Evolutionary conservation across 345 rosid genomes (phyloP), one percentile per base, ranked within the genome.

Genomic region (Eutrema japonicum): DNA sequence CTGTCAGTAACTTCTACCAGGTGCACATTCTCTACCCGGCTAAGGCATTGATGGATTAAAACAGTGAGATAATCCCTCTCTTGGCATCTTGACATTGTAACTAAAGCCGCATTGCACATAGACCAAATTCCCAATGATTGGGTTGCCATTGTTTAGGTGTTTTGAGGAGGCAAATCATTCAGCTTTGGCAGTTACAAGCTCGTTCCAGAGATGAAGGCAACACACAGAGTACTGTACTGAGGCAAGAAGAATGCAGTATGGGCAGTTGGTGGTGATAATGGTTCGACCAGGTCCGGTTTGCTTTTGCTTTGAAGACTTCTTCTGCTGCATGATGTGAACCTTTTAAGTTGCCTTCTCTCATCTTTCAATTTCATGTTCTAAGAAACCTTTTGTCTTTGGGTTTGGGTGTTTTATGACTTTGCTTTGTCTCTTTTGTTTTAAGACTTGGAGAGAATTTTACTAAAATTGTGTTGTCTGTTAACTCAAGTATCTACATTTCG

Each of bases 1-100:
- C 78, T 95, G 99, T 84, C 93, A 75, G 81, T 92, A 83, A 83
- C 47, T 67, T 67, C 10, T 46, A 55, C 71, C 18, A 40, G 49
- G 56, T 73, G 57, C 33, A 47, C 35, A 27, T 54, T 64, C 77
- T 64, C 65, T 41, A 64, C 52, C 36, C 3, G 51, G 60, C 75
- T 46, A 33, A 52, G 37, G 36, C 63, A 52, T 35, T 71, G 62
- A 41, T 61, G 60, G 18, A 18, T 4, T 33, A 16, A 50, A 72
- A 36, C 68, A 40, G 72, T 66, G 30, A 74, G 78, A 38, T 36
- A 40, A 56, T 27, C 50, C 50, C 71, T 38, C 43, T 64, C 65
- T 29, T 51, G 61, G 53, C 26, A 52, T 33, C 43, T 61, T 2
- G n/a, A 54, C 33, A 18, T 35, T 64, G 6, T 11, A 65, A 55